Conservation (phyloP, 176 grass and related monocot genomes). For the Lolium multiflorum region DNA sequence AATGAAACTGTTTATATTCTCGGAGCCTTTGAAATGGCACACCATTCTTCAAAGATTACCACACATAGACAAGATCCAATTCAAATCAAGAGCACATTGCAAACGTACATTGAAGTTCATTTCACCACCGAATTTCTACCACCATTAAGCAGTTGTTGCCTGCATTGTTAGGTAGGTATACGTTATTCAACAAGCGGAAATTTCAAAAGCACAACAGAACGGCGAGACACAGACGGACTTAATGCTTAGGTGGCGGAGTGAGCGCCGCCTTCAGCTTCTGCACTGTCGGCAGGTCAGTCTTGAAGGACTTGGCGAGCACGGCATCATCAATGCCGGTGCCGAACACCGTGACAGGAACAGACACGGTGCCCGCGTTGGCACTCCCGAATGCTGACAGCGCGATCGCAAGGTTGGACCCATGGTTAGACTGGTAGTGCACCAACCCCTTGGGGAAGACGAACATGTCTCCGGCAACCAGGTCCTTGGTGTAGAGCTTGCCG, state of each 20-base stretch:
- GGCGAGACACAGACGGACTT: neutral
- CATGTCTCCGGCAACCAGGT: constrained; percentile 29
- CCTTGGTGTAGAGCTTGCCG: constrained; percentile 7
- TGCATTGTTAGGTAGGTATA: neutral
- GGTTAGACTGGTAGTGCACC: constrained; percentile 48
- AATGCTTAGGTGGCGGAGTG: constrained; percentile 21
- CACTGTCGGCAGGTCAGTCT: constrained; percentile 34
- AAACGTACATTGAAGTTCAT: neutral
- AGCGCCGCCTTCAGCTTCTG: constrained; percentile 36
- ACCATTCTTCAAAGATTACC: neutral
- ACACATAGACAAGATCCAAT: neutral
- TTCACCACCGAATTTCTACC: neutral
- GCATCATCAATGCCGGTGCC: constrained; percentile 13
- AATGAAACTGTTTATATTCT: neutral
- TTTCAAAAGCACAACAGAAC: neutral
- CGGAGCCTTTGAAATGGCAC: neutral
- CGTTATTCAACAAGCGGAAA: neutral
- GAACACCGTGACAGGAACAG: constrained; percentile 35
- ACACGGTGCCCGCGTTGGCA: constrained; percentile 16
- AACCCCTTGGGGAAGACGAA: constrained; percentile 52
- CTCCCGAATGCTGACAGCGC: constrained; percentile 44
- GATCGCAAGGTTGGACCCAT: neutral
- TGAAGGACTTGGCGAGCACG: constrained; percentile 49
- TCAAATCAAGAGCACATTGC: neutral
- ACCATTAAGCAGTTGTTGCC: neutral